Evolutionary conservation across 257 asterid species (phyloP).

Genomic region (Solanum clarkiae): DNA sequence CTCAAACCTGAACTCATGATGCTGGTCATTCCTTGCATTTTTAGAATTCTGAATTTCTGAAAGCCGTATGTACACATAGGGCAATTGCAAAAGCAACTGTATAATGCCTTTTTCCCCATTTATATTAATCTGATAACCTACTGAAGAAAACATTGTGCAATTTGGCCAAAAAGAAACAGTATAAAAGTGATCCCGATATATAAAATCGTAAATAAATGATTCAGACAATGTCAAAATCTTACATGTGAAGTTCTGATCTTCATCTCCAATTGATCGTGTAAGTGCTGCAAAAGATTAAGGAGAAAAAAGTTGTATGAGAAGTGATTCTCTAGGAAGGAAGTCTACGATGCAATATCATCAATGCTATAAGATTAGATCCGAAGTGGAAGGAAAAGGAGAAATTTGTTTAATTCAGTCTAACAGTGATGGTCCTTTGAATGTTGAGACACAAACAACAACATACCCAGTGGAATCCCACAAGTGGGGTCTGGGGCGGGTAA

Average conservation of each 20-base stretch:
- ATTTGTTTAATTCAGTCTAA: neutral
- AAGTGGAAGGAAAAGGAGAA: neutral
- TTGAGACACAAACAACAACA: neutral
- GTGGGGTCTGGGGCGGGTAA: too few relatives aligned
- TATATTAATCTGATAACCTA: neutral
- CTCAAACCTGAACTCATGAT: neutral
- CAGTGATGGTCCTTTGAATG: neutral
- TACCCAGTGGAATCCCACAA: too few relatives aligned
- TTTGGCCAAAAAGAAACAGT: neutral
- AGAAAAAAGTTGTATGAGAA: neutral
- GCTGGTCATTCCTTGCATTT: neutral
- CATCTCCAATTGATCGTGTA: slow-evolving; percentile 82
- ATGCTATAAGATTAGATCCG: neutral
- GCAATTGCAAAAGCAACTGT: neutral
- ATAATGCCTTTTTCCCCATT: neutral
- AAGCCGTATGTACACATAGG: neutral
- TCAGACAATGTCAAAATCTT: slow-evolving; percentile 20
- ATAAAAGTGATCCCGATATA: neutral
- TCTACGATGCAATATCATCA: neutral
- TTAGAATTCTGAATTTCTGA: neutral
- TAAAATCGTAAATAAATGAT: neutral
- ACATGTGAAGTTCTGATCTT: slow-evolving; percentile 86
- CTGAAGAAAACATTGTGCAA: neutral
- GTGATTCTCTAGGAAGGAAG: neutral
- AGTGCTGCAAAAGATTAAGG: slow-evolving; percentile 41